These are phyloP conservation scores for Arthrobotrys sphaeroides DNA, from an alignment of 2,329 filamentous ascomycete genomes.

Conservation along the genomic window DNA sequence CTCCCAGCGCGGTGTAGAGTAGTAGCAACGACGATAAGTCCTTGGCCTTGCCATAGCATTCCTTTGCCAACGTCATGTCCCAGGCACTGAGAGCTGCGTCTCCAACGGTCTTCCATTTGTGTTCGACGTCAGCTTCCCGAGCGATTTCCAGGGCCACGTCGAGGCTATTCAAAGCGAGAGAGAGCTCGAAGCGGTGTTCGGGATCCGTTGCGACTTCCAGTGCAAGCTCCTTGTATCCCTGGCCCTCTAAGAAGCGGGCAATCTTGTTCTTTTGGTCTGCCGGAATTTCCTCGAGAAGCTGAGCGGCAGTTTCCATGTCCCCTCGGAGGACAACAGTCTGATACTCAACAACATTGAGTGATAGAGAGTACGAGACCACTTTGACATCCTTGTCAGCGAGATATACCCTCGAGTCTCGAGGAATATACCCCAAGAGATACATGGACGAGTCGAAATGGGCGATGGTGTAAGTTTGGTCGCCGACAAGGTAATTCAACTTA, in stretches of 20 bases:
- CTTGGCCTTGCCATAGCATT: conserved; percentile 91
- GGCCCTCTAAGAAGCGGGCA: conserved; percentile 93
- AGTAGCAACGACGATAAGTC: conserved; percentile 89
- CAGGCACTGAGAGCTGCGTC: conserved; percentile 86
- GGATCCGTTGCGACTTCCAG: conserved; percentile 92
- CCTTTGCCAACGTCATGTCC: conserved; percentile 86
- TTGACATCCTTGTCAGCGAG: conserved; percentile 94
- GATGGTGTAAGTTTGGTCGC: conserved; percentile 96
- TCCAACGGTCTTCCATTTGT: conserved; percentile 98
- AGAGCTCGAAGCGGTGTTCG: conserved; percentile 95
- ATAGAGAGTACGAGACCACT: conserved; percentile 88
- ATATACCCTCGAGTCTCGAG: conserved; percentile 93
- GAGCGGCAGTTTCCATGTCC: conserved; percentile 89
- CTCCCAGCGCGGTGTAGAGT: conserved; percentile 84
- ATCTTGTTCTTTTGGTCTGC: conserved; percentile 98
- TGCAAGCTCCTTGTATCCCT: conserved; percentile 95
- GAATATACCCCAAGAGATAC: conserved; percentile 95
- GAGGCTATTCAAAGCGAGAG: conserved; percentile 82
- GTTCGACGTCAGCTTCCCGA: conserved; percentile 82
- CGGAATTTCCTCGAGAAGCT: conserved; percentile 83
- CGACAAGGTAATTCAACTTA: conserved; percentile 95
- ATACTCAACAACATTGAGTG: conserved; percentile 92
- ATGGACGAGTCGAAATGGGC: conserved; percentile 95
- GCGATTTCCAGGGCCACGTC: conserved; percentile 87
- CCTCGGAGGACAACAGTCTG: conserved; percentile 93